phyloP scores from a whole-genome alignment of 805 yeast species.

The Zygoascus bituminiphila region DNA sequence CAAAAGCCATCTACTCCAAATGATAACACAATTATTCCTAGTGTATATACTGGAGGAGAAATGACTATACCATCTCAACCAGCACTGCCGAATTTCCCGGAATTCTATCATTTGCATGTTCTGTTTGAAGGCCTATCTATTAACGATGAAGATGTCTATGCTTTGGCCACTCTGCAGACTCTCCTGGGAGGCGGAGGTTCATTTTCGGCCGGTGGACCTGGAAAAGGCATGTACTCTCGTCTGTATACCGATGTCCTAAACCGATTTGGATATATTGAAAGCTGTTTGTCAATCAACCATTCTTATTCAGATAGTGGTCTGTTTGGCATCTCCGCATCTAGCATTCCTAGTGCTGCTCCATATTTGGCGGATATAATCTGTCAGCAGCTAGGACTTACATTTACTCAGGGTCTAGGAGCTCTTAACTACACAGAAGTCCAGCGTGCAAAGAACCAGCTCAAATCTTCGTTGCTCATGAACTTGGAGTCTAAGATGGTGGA shows the following conservation, averaged over 20 bases:
- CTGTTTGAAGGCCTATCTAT: slow-evolving; percentile 86
- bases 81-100: slow-evolving; percentile 13
- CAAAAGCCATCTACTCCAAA: slow-evolving; percentile 16
- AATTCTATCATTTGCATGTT: slow-evolving; percentile 74
- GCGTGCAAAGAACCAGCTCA: slow-evolving; percentile 88
- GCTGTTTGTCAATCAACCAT: slow-evolving; percentile 81
- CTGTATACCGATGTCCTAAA: slow-evolving; percentile 86
- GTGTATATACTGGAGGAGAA: slow-evolving; percentile 23
- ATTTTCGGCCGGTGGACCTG: slow-evolving; percentile 98
- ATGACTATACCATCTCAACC: slow-evolving; percentile 10
- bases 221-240: slow-evolving; percentile 96
- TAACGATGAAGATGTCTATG: slow-evolving; percentile 78
- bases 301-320: slow-evolving; percentile 85
- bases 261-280: slow-evolving; percentile 84
- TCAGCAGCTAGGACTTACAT: slow-evolving; percentile 47
- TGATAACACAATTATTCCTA: slow-evolving; percentile 9
- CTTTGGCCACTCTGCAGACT: slow-evolving; percentile 82
- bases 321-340: slow-evolving; percentile 80
- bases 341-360: slow-evolving; percentile 80
- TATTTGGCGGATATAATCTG: slow-evolving; percentile 74
- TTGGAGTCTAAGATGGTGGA: slow-evolving; percentile 90
- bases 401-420: slow-evolving; percentile 49
- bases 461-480: slow-evolving; percentile 83
- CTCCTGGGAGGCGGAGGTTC: slow-evolving; percentile 96
- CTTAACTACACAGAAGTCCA: slow-evolving; percentile 52